These are phyloP conservation scores for Rhododendron molle DNA, from an alignment of 148 eudicot genomes.

Conservation along the genomic window DNA sequence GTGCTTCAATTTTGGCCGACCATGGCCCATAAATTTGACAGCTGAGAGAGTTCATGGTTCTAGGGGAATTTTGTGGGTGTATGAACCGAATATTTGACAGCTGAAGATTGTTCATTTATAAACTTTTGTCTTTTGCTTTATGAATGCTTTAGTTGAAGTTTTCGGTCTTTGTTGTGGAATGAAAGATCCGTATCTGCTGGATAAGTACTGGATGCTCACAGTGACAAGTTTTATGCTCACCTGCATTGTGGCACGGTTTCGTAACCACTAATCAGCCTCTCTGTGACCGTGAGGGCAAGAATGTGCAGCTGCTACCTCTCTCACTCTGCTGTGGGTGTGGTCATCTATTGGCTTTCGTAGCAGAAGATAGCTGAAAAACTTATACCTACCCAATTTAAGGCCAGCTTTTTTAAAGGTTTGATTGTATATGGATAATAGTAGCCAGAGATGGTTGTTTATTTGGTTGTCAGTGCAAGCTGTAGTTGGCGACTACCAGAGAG, in stretches of 20 bases:
- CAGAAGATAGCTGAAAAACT: not conserved
- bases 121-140: not conserved
- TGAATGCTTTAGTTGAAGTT: not conserved
- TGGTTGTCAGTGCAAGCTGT: not conserved
- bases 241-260: not conserved
- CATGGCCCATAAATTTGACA: not conserved
- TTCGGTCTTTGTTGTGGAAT: not conserved
- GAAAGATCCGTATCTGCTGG: not conserved
- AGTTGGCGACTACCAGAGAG: not conserved
- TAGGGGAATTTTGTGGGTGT: not conserved
- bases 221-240: not conserved
- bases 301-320: not conserved
- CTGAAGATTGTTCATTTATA: not conserved
- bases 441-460: not conserved
- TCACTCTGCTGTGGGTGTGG: not conserved
- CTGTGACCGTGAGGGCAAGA: not conserved
- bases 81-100: not conserved
- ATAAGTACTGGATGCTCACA: not conserved
- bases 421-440: not conserved
- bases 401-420: constrained; percentile 2
- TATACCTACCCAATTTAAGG: not conserved
- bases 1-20: not conserved
- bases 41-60: not conserved
- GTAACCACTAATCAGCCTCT: not conserved
- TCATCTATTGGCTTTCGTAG: not conserved